Evolutionary conservation across 2,329 filamentous ascomycete species (phyloP).

Genomic region (Botrytis paeoniae): DNA sequence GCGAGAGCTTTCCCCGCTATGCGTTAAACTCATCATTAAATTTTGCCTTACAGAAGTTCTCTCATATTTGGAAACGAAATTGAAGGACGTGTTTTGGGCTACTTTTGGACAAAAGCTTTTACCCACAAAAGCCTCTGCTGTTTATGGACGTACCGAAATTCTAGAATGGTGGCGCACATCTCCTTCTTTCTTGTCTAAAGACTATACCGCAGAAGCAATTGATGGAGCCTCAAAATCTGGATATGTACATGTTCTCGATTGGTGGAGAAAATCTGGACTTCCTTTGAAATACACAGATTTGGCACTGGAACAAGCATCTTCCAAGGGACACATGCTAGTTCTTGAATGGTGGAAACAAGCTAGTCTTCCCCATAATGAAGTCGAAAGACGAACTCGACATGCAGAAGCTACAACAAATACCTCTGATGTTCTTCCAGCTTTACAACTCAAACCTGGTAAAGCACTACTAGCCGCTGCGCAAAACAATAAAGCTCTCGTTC

Average conservation of each 20-base stretch:
- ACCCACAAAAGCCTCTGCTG: slow-evolving; percentile 81
- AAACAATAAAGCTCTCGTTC: slow-evolving; percentile 70
- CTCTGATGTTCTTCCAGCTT: slow-evolving; percentile 35
- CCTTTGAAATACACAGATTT: slow-evolving; percentile 81
- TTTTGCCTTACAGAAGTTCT: slow-evolving; percentile 81
- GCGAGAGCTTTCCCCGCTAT: slow-evolving; percentile 69
- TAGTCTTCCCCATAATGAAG: slow-evolving; percentile 50
- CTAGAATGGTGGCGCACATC: slow-evolving; percentile 90
- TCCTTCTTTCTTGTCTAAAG: slow-evolving; percentile 76
- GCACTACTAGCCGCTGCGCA: slow-evolving; percentile 81
- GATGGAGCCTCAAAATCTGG: slow-evolving; percentile 85
- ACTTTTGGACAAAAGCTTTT: slow-evolving; percentile 80
- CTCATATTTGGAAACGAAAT: slow-evolving; percentile 63
- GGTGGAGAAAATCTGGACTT: slow-evolving; percentile 83
- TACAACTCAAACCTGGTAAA: slow-evolving; percentile 75
- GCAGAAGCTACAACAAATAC: slow-evolving; percentile 25
- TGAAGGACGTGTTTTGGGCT: slow-evolving; percentile 76
- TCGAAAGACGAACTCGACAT: slow-evolving; percentile 28
- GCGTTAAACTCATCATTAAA: slow-evolving; percentile 86
- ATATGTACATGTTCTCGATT: slow-evolving; percentile 80
- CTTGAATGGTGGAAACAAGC: slow-evolving; percentile 91
- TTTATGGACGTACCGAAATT: slow-evolving; percentile 80
- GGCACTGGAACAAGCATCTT: slow-evolving; percentile 83
- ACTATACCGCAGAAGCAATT: slow-evolving; percentile 73
- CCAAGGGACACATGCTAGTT: slow-evolving; percentile 78